These are phyloP conservation scores for Coriolopsis trogii DNA, from an alignment of 1,284 basidiomycete species.

Conservation along the genomic window DNA sequence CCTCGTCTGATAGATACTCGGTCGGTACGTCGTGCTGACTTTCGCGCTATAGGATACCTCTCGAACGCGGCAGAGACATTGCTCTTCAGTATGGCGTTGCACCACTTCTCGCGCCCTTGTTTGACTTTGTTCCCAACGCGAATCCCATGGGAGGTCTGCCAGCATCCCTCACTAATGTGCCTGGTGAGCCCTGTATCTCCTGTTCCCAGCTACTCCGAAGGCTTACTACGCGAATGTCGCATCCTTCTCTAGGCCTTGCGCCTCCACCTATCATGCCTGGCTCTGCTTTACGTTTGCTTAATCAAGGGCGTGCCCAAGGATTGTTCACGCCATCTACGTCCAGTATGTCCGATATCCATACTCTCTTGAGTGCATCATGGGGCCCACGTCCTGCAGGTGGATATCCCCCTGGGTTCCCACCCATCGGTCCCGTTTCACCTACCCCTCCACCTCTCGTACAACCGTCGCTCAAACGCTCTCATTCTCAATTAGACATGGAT, in stretches of 20 bases:
- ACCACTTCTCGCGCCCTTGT: constrained; percentile 82
- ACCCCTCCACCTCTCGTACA: constrained; percentile 51
- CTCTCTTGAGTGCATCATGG: constrained; percentile 38
- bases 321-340: constrained; percentile 83
- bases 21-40: neutral
- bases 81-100: constrained; percentile 90
- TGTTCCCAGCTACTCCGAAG: no score
- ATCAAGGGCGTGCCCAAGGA: constrained; percentile 84
- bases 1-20: no score
- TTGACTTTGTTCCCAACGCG: constrained; percentile 88
- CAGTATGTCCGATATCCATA: constrained; percentile 39
- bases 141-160: constrained; percentile 64
- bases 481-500: constrained; percentile 48
- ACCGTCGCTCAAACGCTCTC: constrained; percentile 46
- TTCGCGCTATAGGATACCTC: constrained; percentile 76
- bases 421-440: constrained; percentile 42
- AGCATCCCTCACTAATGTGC: constrained; percentile 39
- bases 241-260: constrained; percentile 58
- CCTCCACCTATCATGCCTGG: constrained; percentile 82
- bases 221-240: no score
- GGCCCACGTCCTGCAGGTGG: constrained; percentile 39
- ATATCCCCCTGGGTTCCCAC: constrained; percentile 47
- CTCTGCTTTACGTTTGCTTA: constrained; percentile 75
- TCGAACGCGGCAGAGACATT: constrained; percentile 88
- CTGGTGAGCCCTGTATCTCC: constrained; percentile 41